A percentile compares a stretch with the other conserved stretches of the same genome.
Conservation (phyloP, 2,329 filamentous ascomycete genomes). For the Diaporthe citriasiana region DNA sequence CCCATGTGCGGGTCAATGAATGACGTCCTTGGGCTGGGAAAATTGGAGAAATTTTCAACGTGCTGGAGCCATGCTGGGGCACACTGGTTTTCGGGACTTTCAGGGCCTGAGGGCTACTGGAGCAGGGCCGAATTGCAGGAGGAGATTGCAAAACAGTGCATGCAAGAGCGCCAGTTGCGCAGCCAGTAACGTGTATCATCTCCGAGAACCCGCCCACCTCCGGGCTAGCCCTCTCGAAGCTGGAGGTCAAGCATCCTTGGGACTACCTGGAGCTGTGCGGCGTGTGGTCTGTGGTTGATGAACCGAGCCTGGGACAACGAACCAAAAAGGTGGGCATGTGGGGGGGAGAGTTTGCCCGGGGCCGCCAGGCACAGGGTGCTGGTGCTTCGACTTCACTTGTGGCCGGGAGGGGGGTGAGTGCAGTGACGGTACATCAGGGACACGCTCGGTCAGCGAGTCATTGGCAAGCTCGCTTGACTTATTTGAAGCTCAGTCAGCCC, state of each 20-base stretch:
- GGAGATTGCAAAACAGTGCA: constrained; percentile 40
- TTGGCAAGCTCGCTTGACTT: constrained; percentile 37
- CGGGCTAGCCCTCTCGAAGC: constrained; percentile 15
- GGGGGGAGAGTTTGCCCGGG: constrained; percentile 37
- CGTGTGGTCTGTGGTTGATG: constrained; percentile 30
- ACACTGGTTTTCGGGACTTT: constrained; percentile 34
- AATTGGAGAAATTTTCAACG: constrained; percentile 41
- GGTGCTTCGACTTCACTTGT: constrained; percentile 35
- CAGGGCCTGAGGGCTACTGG: constrained; percentile 38
- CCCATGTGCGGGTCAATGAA: constrained; percentile 36
- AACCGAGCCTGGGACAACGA: constrained; percentile 37
- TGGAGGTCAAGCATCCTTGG: constrained; percentile 35
- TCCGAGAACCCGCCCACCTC: constrained; percentile 31
- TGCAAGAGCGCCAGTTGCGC: constrained; percentile 34
- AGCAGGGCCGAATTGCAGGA: constrained; percentile 43
- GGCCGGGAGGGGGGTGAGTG: constrained; percentile 35
- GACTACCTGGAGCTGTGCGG: constrained; percentile 33
- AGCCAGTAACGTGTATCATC: constrained; percentile 34
- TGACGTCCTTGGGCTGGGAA: constrained; percentile 39
- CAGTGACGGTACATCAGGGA: constrained; percentile 35
- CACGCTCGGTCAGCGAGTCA: constrained; percentile 41
- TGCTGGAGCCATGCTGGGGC: constrained; percentile 37
- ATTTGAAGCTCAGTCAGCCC: constrained; percentile 30
- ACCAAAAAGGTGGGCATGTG: constrained; percentile 39
- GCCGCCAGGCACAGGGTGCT: constrained; percentile 35